Conservation (phyloP, 352 stramenopile species). For the Pythium phragmitis region DNA sequence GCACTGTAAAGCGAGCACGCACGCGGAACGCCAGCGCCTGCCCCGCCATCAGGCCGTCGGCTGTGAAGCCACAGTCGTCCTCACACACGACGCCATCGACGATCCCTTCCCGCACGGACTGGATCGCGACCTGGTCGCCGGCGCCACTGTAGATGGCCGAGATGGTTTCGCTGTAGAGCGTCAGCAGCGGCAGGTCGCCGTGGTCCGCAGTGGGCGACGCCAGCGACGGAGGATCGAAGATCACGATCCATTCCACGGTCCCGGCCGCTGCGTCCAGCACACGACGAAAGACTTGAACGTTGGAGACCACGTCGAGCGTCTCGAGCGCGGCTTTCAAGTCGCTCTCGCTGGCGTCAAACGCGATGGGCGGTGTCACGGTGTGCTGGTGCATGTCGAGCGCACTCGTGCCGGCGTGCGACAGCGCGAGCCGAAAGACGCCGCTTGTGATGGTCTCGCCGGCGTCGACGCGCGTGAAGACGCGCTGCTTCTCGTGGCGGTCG, state of each 20-base stretch:
- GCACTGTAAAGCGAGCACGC: conserved; percentile 33
- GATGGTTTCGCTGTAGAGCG: conserved; percentile 53
- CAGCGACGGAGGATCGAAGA: conserved; percentile 42
- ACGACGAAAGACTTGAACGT: conserved; percentile 54
- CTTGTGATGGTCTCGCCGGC: conserved; percentile 41
- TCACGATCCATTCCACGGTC: conserved; percentile 50
- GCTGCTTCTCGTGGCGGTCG: conserved; percentile 48
- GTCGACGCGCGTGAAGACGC: conserved; percentile 51
- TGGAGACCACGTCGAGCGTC: conserved; percentile 60
- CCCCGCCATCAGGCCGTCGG: conserved; percentile 27
- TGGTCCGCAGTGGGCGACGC: conserved; percentile 14
- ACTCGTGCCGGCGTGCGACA: conserved; percentile 43
- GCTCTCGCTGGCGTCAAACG: conserved; percentile 65
- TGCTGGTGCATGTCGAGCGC: conserved; percentile 38
- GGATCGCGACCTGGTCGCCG: conserved; percentile 52
- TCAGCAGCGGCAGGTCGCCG: conserved; percentile 44
- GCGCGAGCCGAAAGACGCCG: conserved; percentile 52
- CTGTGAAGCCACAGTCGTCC: conserved; percentile 30
- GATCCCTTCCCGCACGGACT: conserved; percentile 35
- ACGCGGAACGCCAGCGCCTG: conserved; percentile 49
- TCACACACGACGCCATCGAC: conserved; percentile 28
- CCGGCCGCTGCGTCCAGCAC: conserved; percentile 19
- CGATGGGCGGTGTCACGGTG: conserved; percentile 54
- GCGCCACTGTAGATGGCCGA: conserved; percentile 42
- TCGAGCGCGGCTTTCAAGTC: conserved; percentile 71